Conservation (phyloP, 305 asterid genomes). For the Fraxinus platypoda region DNA sequence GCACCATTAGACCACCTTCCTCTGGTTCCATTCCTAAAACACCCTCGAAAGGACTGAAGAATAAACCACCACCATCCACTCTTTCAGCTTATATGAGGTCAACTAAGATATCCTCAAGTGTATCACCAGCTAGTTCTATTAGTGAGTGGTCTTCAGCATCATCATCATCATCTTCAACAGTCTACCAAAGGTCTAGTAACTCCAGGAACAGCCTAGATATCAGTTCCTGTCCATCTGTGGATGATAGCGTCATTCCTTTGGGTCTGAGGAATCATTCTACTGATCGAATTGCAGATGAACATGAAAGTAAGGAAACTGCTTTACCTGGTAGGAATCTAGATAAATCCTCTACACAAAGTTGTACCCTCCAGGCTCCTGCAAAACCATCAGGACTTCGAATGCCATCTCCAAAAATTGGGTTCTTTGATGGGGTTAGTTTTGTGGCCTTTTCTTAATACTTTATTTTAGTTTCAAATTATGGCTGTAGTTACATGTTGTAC, state of each 20-base stretch:
- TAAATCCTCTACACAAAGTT: slow-evolving; percentile 41
- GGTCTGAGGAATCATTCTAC: slow-evolving; percentile 33
- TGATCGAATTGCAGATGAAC: slow-evolving; percentile 39
- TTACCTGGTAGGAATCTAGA: slow-evolving; percentile 29
- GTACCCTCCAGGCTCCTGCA: slow-evolving; percentile 44
- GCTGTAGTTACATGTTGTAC: slow-evolving; percentile 2
- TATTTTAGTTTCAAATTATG: background rate
- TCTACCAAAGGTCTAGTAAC: slow-evolving; percentile 45
- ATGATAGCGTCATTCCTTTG: slow-evolving; percentile 37
- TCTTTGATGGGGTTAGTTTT: slow-evolving; percentile 90
- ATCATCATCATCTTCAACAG: slow-evolving; percentile 65
- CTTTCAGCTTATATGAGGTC: slow-evolving; percentile 54
- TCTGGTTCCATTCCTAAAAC: slow-evolving; percentile 50
- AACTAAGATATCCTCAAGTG: slow-evolving; percentile 56
- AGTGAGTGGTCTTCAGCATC: slow-evolving; percentile 97
- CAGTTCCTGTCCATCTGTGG: slow-evolving; percentile 58
- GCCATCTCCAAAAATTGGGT: slow-evolving; percentile 96
- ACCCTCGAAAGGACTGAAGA: slow-evolving; percentile 51
- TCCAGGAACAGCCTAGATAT: slow-evolving; percentile 64
- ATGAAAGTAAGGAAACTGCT: slow-evolving; percentile 31
- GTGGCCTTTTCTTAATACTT: background rate
- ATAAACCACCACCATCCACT: slow-evolving; percentile 42
- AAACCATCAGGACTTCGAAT: slow-evolving; percentile 83
- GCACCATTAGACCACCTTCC: slow-evolving; percentile 39
- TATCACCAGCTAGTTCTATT: slow-evolving; percentile 87